A percentile compares a stretch with the other conserved stretches of the same genome.
phyloP scores from a whole-genome alignment of 305 asterid species.

The Fraxinus albicans region DNA sequence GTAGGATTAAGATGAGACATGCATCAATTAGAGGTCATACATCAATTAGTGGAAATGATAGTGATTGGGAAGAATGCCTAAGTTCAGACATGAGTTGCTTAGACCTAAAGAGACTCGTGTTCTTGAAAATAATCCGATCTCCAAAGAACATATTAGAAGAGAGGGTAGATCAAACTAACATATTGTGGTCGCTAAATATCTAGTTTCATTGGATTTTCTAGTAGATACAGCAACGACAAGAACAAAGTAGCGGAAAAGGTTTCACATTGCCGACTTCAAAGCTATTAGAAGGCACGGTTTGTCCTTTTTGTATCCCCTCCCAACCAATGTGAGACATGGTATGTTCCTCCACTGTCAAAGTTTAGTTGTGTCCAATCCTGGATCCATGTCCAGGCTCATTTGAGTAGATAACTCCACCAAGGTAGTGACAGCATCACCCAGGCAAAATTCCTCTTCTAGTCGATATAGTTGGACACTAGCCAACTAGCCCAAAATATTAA shows the following conservation, averaged over 20 bases:
- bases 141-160: background rate
- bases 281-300: background rate
- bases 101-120: background rate
- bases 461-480: background rate
- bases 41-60: background rate
- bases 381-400: background rate
- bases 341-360: background rate
- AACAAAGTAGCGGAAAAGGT: background rate
- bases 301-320: background rate
- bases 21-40: background rate
- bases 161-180: background rate
- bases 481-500: background rate
- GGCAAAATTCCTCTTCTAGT: background rate
- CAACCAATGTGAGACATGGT: background rate
- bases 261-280: background rate
- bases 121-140: background rate
- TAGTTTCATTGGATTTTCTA: background rate
- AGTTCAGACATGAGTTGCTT: background rate
- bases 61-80: background rate
- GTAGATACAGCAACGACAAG: background rate
- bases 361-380: background rate
- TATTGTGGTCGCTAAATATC: background rate
- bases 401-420: background rate
- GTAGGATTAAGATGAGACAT: background rate
- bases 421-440: background rate